Evolutionary conservation across 192 early-diverging fungal genomes (phyloP).

Genomic region (Martensiomyces pterosporus): DNA sequence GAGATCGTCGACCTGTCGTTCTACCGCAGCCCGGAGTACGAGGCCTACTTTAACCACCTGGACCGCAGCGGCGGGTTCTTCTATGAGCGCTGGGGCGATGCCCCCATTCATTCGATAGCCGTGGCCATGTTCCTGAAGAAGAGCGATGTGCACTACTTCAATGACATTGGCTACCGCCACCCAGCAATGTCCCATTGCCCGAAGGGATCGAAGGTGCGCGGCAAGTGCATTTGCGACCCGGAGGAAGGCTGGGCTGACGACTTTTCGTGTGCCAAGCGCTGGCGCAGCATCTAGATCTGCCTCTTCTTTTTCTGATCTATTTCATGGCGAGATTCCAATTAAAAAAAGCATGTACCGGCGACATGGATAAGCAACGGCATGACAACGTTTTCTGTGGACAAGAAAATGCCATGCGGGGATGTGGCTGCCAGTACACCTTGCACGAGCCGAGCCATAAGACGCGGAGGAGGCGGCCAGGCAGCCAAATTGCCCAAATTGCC

Average conservation of each 20-base stretch:
- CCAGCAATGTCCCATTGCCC: conserved; percentile 61
- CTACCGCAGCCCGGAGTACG: conserved; percentile 38
- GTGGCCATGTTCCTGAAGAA: conserved; percentile 52
- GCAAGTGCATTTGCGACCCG: conserved; percentile 8
- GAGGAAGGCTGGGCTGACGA: conserved; percentile 33
- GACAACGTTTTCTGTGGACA: too few relatives aligned
- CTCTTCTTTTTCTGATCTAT: not conserved
- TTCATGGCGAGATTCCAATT: too few relatives aligned
- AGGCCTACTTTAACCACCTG: conserved; percentile 49
- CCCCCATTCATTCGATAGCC: conserved; percentile 56
- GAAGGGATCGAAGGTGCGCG: conserved; percentile 22
- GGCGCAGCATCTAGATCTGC: conserved; percentile 11
- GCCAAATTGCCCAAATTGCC: too few relatives aligned
- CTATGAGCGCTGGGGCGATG: conserved; percentile 51
- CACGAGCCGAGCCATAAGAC: too few relatives aligned
- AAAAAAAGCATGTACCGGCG: too few relatives aligned
- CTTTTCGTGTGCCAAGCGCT: conserved; percentile 43
- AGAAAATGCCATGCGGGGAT: too few relatives aligned
- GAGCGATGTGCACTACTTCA: conserved; percentile 56
- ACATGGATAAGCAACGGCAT: too few relatives aligned
- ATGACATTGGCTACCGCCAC: conserved; percentile 60
- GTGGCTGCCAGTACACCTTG: too few relatives aligned
- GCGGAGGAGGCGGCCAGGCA: too few relatives aligned
- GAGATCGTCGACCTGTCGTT: conserved; percentile 67
- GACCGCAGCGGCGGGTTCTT: conserved; percentile 54